These are phyloP conservation scores for Trichoderma citrinoviride DNA, from an alignment of 2,329 filamentous ascomycete genomes.

Conservation along the genomic window DNA sequence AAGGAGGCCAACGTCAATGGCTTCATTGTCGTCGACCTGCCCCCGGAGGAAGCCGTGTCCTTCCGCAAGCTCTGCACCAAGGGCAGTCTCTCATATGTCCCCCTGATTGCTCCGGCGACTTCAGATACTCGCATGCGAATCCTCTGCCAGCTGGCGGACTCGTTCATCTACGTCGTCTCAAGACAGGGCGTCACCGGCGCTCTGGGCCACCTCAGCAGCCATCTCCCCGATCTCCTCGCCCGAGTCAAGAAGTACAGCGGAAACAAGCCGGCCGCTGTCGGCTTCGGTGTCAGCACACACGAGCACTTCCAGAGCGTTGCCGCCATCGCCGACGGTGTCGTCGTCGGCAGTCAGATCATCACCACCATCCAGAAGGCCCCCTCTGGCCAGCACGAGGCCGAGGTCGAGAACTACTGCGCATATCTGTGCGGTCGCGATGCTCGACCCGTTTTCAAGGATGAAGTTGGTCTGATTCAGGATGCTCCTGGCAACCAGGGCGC, in stretches of 20 bases:
- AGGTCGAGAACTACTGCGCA: slow-evolving; percentile 83
- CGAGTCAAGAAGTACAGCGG: slow-evolving; percentile 91
- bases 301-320: slow-evolving; percentile 90
- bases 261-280: slow-evolving; percentile 85
- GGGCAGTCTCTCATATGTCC: slow-evolving; percentile 87
- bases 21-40: slow-evolving; percentile 94
- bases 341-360: slow-evolving; percentile 95
- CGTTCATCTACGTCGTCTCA: slow-evolving; percentile 98
- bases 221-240: slow-evolving; percentile 75
- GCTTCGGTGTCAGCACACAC: slow-evolving; percentile 92
- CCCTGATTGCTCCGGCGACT: slow-evolving; percentile 92
- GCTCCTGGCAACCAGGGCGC: slow-evolving; percentile 52
- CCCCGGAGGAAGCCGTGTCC: slow-evolving; percentile 89
- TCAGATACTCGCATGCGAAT: slow-evolving; percentile 92
- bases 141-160: slow-evolving; percentile 94
- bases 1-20: slow-evolving; percentile 84
- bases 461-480: slow-evolving; percentile 69
- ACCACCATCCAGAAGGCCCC: slow-evolving; percentile 58
- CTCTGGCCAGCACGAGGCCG: slow-evolving; percentile 49
- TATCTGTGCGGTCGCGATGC: slow-evolving; percentile 54
- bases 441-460: slow-evolving; percentile 50
- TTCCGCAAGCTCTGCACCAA: slow-evolving; percentile 83
- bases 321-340: slow-evolving; percentile 84
- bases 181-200: slow-evolving; percentile 96
- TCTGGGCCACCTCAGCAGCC: slow-evolving; percentile 74